Base-by-base conservation (phyloP, 768 basidiomycete species). In the Hirschioporus abietinus region DNA sequence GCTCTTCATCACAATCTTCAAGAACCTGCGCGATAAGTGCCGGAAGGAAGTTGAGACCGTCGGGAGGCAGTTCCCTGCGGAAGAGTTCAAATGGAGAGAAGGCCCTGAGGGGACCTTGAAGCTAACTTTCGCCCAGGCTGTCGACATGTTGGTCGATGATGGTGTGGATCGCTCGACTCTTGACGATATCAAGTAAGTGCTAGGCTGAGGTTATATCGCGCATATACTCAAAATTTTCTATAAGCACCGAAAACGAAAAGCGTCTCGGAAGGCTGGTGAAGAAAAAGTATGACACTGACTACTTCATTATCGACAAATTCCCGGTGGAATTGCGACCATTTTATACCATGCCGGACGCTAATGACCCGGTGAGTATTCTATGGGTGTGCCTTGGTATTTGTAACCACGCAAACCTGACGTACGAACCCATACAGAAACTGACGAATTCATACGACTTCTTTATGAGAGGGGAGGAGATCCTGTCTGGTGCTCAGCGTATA, bases 391-490 rank as follows among this genome's bases (percentile, higher is more conserved):
- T 60, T 36, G 63, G 24, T 68, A 66, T 66, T 52, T 65, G 71
- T 68, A 24, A 68, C 34, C 64, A 10, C 8, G 8, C 30, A 52
- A 52, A 52, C 4, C 42, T 52, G 20, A 52, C 42, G 42, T 6
- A 10, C 1, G 12, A 52, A 15, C 12, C 20, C 20, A 20, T 20
- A 24, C 72, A 96, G 91, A 88, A 87, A 8, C 82, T 97, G 57
- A 98, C 97, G 63, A 99, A 99, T 79, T 99, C 97, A 25, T 99
- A 99, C 78, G 97, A 99, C 79, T 99, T 99, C 81, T 99, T 99
- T 86, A 98, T 99, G 96, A 88, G 97, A 35, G 97, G 97, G 12
- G 95, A 99, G 79, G 97, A 99, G 78, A 99, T 99, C 73, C 84
- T 99, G 57, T 98, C 96, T 3, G 97, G 97, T 18, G 97, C 96